Conservation (phyloP, 2,329 filamentous ascomycete species). For the Alternaria viburni region DNA sequence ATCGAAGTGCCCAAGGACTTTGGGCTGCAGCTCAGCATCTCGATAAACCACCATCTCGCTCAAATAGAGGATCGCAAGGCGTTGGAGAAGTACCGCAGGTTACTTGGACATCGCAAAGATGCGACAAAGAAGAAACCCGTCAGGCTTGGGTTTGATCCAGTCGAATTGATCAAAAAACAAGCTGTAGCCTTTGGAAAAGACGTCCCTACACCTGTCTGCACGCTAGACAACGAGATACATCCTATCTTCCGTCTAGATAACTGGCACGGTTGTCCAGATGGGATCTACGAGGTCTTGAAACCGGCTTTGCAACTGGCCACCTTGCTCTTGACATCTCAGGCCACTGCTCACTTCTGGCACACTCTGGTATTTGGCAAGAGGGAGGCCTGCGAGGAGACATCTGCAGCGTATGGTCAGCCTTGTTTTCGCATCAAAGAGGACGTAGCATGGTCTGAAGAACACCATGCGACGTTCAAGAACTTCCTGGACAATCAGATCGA, state of each 20-base stretch:
- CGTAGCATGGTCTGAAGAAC: constrained; percentile 42
- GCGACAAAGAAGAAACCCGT: constrained; percentile 37
- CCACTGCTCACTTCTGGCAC: constrained; percentile 48
- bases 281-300: constrained; percentile 47
- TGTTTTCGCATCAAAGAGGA: constrained; percentile 46
- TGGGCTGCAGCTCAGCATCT: constrained; percentile 46
- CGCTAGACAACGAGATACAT: constrained; percentile 46
- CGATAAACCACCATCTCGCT: constrained; percentile 48
- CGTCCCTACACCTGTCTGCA: constrained; percentile 26
- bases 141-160: constrained; percentile 48
- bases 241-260: constrained; percentile 47
- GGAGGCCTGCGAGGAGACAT: constrained; percentile 37
- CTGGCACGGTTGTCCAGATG: constrained; percentile 48
- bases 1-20: constrained; percentile 49
- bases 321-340: constrained; percentile 42
- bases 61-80: constrained; percentile 47
- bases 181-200: constrained; percentile 42
- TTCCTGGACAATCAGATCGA: constrained; percentile 43
- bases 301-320: constrained; percentile 46
- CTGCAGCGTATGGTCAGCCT: constrained; percentile 39
- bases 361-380: constrained; percentile 47
- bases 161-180: constrained; percentile 49
- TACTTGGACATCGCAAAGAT: constrained; percentile 46
- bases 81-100: constrained; percentile 46
- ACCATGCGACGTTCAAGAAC: constrained; percentile 35